Percentiles rank a stretch among this genome's conserved stretches.
Conservation (phyloP, 75 land plant species). For the Selaginella moellendorffii region DNA sequence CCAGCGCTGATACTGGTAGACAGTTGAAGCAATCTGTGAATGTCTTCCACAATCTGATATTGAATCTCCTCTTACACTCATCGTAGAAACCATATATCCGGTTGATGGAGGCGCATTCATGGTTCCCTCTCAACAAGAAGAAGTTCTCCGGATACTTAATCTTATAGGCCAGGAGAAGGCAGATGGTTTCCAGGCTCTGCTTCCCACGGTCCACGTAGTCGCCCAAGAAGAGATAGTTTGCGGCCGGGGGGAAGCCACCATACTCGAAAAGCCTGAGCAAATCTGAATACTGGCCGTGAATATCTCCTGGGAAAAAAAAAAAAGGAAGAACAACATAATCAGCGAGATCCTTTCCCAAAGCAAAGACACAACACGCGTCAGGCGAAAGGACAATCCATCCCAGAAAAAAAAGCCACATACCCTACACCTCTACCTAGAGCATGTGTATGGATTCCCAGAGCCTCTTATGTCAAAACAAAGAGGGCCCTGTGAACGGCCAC, state of each 20-base stretch:
- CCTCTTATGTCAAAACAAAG: no score
- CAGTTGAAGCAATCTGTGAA: slow-evolving; percentile 58
- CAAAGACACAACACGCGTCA: no score
- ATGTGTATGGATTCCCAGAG: no score
- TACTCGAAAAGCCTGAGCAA: slow-evolving; percentile 39
- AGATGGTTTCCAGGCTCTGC: slow-evolving; percentile 51
- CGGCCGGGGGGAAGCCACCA: slow-evolving; percentile 39
- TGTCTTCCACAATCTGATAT: slow-evolving; percentile 39
- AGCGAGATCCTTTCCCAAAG: background rate
- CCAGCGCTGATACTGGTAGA: slow-evolving; percentile 46
- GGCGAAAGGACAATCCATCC: no score
- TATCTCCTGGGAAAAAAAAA: slow-evolving; percentile 27
- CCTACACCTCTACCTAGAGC: no score
- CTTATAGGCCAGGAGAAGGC: slow-evolving; percentile 46
- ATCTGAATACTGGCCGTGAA: slow-evolving; percentile 53
- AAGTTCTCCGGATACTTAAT: slow-evolving; percentile 51
- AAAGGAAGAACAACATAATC: background rate
- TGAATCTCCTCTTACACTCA: slow-evolving; percentile 52
- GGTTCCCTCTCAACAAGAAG: slow-evolving; percentile 47
- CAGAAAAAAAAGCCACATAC: no score
- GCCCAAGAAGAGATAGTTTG: slow-evolving; percentile 45
- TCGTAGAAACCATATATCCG: slow-evolving; percentile 54
- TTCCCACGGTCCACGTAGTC: slow-evolving; percentile 59
- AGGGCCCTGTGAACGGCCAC: no score
- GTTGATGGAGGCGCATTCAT: slow-evolving; percentile 56